Conservation (phyloP, 176 grass and related monocot genomes). For the Aegilops speltoides region DNA sequence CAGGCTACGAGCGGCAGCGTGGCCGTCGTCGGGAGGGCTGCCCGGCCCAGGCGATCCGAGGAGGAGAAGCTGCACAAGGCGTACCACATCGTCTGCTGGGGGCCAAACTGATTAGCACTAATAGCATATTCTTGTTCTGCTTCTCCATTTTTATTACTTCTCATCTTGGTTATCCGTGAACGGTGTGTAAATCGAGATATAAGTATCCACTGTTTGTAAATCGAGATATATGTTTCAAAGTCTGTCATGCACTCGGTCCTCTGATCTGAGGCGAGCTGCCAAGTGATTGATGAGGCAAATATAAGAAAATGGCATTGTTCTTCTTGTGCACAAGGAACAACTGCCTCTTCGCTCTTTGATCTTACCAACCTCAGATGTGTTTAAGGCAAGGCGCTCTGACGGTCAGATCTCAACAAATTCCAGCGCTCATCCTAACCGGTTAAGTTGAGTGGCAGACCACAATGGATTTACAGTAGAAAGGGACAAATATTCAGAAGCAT, state of each 20-base stretch:
- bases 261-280: too few relatives aligned
- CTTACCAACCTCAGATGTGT: too few relatives aligned
- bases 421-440: too few relatives aligned
- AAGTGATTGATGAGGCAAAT: too few relatives aligned
- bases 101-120: constrained; percentile 30
- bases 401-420: too few relatives aligned
- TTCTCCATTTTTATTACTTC: neutral
- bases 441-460: too few relatives aligned
- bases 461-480: neutral
- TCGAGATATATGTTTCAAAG: neutral
- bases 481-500: neutral
- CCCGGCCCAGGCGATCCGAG: constrained; percentile 19
- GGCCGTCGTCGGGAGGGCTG: neutral
- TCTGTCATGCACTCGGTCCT: too few relatives aligned
- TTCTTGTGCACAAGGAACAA: too few relatives aligned
- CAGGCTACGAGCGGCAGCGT: neutral
- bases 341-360: too few relatives aligned
- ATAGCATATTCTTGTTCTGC: neutral
- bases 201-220: too few relatives aligned
- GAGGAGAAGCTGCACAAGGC: constrained; percentile 61
- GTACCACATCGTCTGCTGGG: constrained; percentile 81
- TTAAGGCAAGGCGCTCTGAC: too few relatives aligned
- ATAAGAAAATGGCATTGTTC: too few relatives aligned
- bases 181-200: neutral
- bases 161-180: neutral